A percentile compares a stretch with the other conserved stretches of the same genome.
Conservation (phyloP, 2,329 filamentous ascomycete genomes). For the Decorospora gaudefroyi region DNA sequence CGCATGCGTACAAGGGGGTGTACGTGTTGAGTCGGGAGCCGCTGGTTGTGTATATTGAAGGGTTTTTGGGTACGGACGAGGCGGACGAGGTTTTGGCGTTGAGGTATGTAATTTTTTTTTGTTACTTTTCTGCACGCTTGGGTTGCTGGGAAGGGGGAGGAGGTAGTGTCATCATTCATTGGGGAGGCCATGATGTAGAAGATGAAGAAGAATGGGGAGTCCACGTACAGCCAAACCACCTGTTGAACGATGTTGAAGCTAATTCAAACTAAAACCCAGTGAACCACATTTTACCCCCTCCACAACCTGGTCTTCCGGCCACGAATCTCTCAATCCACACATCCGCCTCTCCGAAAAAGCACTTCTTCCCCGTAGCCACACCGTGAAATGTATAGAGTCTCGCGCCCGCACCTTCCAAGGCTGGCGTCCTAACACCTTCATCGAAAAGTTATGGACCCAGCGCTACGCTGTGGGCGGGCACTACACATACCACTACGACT, state of each 20-base stretch:
- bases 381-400: constrained; percentile 62
- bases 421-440: constrained; percentile 61
- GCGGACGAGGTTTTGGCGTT: constrained; percentile 56
- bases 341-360: constrained; percentile 61
- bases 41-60: constrained; percentile 62
- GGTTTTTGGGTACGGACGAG: constrained; percentile 57
- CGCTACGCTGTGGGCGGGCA: constrained; percentile 62
- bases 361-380: constrained; percentile 45
- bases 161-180: neutral
- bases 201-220: neutral
- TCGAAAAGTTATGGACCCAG: constrained; percentile 65
- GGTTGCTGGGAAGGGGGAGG: neutral
- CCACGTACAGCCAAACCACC: too few relatives aligned
- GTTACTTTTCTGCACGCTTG: neutral
- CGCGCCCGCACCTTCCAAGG: constrained; percentile 64
- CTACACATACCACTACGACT: constrained; percentile 65
- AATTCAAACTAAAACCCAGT: constrained; percentile 31
- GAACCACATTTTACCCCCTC: constrained; percentile 58
- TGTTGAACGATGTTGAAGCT: neutral
- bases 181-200: neutral
- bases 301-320: constrained; percentile 58
- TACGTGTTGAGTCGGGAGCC: constrained; percentile 60
- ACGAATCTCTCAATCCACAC: constrained; percentile 53
- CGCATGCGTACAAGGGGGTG: constrained; percentile 47
- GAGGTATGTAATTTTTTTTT: constrained; percentile 50